phyloP scores from a whole-genome alignment of 2,329 filamentous ascomycete species.

The Moelleriella libera region DNA sequence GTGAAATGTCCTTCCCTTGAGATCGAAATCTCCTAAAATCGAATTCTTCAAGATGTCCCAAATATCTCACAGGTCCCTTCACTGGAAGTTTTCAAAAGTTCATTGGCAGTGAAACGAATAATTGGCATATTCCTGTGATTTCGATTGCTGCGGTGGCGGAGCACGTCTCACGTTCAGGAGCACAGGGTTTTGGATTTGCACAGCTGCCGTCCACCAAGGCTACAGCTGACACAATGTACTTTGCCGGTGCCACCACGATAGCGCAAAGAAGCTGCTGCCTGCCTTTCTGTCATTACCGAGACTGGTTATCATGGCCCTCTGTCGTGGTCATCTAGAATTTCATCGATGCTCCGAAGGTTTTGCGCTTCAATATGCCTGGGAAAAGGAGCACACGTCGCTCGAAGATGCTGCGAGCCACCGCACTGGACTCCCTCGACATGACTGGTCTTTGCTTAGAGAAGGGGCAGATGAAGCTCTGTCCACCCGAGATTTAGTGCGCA shows the following conservation, averaged over 20 bases:
- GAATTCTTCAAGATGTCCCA: too few species aligned
- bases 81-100: too few species aligned
- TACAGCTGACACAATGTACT: constrained; percentile 35
- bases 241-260: constrained; percentile 41
- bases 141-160: too few species aligned
- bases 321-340: constrained; percentile 31
- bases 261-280: constrained; percentile 36
- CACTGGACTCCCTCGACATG: constrained; percentile 31
- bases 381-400: constrained; percentile 33
- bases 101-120: not conserved
- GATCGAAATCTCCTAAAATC: too few species aligned
- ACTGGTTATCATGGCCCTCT: constrained; percentile 4
- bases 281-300: constrained; percentile 30
- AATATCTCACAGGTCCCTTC: too few species aligned
- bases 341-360: constrained; percentile 36
- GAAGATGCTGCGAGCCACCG: constrained; percentile 40
- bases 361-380: constrained; percentile 27
- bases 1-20: too few species aligned
- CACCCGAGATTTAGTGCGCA: constrained; percentile 22
- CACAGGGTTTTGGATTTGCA: constrained; percentile 14
- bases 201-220: constrained; percentile 22
- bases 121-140: constrained; percentile 22
- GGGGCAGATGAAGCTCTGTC: constrained; percentile 5
- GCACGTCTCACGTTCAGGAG: too few species aligned
- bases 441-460: constrained; percentile 14